Conservation (phyloP, 2,329 filamentous ascomycete genomes). For the Aphanoascus verrucosus region DNA sequence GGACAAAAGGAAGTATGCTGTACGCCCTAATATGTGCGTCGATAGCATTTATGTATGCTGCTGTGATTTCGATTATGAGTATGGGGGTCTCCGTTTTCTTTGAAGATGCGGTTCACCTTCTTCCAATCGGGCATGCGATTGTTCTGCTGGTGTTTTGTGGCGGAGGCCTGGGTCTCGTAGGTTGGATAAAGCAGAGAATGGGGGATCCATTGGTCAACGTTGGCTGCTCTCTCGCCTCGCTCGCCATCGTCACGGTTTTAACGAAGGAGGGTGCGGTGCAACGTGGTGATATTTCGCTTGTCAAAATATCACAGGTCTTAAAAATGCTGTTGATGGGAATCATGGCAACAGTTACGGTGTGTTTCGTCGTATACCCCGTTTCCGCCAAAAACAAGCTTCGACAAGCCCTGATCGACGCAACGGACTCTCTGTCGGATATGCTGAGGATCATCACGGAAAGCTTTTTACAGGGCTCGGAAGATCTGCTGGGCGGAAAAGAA, state of each 20-base stretch:
- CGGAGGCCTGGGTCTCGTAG: slow-evolving; percentile 74
- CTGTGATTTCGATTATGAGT: slow-evolving; percentile 64
- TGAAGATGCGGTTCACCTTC: slow-evolving; percentile 53
- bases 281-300: slow-evolving; percentile 65
- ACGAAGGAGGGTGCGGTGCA: slow-evolving; percentile 88
- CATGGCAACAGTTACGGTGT: slow-evolving; percentile 58
- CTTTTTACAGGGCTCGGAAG: slow-evolving; percentile 73
- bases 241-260: slow-evolving; percentile 79
- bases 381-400: slow-evolving; percentile 66
- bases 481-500: slow-evolving; percentile 57
- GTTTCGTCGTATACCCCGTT: slow-evolving; percentile 64
- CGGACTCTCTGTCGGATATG: slow-evolving; percentile 68
- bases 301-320: slow-evolving; percentile 69
- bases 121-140: slow-evolving; percentile 63
- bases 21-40: slow-evolving; percentile 70
- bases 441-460: slow-evolving; percentile 69
- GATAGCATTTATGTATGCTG: slow-evolving; percentile 67
- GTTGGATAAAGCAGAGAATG: slow-evolving; percentile 72
- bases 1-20: slow-evolving; percentile 79
- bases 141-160: slow-evolving; percentile 77
- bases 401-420: slow-evolving; percentile 61
- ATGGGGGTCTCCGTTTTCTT: slow-evolving; percentile 84
- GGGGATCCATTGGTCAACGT: slow-evolving; percentile 74
- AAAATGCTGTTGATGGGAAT: slow-evolving; percentile 78
- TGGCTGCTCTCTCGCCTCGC: slow-evolving; percentile 71